Conservation (phyloP, 495 filamentous ascomycete genomes). For the Hypoxylon intermedium region DNA sequence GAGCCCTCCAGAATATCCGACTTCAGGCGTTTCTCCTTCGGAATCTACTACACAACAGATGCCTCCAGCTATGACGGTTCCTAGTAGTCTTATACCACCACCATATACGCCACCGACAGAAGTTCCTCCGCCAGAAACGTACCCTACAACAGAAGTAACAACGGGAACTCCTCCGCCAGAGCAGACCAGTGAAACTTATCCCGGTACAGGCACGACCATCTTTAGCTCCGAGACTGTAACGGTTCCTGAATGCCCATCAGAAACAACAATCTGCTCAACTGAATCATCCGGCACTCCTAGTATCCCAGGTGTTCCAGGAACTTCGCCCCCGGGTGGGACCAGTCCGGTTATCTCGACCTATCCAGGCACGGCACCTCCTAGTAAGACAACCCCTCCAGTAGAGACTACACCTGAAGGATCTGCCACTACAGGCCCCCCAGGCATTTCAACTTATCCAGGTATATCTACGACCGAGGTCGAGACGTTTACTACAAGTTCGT, state of each 20-base stretch:
- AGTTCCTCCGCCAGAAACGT: background rate
- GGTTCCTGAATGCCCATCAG: too few relatives aligned
- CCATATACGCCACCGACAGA: conserved; percentile 1
- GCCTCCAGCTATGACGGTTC: background rate
- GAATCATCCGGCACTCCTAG: too few relatives aligned
- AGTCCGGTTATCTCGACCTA: too few relatives aligned
- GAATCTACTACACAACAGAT: conserved; percentile 8
- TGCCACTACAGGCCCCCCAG: background rate
- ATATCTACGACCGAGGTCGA: background rate
- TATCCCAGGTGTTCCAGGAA: too few relatives aligned
- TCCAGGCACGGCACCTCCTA: too few relatives aligned
- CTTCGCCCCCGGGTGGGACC: too few relatives aligned
- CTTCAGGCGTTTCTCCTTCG: background rate
- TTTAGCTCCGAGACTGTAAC: too few relatives aligned
- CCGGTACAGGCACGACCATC: too few relatives aligned
- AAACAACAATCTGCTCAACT: background rate
- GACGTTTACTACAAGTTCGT: background rate
- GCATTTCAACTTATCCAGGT: background rate
- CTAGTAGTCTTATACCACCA: too few relatives aligned
- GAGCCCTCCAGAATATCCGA: too few relatives aligned
- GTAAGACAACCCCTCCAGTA: background rate
- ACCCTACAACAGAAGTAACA: conserved; percentile 2
- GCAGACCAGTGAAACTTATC: too few relatives aligned
- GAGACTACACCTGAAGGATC: background rate
- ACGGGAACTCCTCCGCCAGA: too few relatives aligned